phyloP scores from a whole-genome alignment of 2,329 filamentous ascomycete species.

The Fusarium marasasianum region DNA sequence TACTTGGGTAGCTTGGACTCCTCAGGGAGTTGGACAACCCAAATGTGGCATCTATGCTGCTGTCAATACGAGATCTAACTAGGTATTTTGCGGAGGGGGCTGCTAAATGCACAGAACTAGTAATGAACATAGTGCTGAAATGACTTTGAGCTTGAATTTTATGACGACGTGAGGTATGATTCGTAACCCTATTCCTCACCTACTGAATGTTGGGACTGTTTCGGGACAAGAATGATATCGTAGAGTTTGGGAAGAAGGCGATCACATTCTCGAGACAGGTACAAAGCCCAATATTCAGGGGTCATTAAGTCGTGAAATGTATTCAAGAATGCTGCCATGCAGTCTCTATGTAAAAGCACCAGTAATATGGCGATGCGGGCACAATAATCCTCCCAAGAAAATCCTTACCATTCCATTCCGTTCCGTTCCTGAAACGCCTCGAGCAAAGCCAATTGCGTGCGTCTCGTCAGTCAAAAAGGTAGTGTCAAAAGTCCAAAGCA shows the following conservation, averaged over 20 bases:
- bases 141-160: neutral
- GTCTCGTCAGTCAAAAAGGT: conserved; percentile 1
- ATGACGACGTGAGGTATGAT: neutral
- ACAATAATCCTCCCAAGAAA: conserved; percentile 7
- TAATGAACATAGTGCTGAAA: conserved; percentile 45
- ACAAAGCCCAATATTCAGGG: neutral
- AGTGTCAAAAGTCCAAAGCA: neutral
- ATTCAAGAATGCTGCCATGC: conserved; percentile 25
- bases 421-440: conserved; percentile 37
- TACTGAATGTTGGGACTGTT: neutral
- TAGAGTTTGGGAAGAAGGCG: neutral
- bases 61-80: conserved; percentile 20
- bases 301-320: conserved; percentile 35
- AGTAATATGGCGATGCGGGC: neutral
- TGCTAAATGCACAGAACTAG: conserved; percentile 42
- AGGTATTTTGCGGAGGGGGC: conserved; percentile 35
- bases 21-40: conserved; percentile 7
- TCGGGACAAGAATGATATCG: neutral
- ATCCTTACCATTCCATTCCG: neutral
- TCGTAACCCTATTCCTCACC: neutral
- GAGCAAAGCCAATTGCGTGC: conserved; percentile 15
- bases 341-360: conserved; percentile 15
- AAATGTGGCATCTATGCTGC: conserved; percentile 25
- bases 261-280: conserved; percentile 17
- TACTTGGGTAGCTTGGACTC: conserved; percentile 10